Evolutionary conservation across 495 filamentous ascomycete species (phyloP), one percentile per base, ranked within the genome.

Genomic region (Penicillium verhagenii): DNA sequence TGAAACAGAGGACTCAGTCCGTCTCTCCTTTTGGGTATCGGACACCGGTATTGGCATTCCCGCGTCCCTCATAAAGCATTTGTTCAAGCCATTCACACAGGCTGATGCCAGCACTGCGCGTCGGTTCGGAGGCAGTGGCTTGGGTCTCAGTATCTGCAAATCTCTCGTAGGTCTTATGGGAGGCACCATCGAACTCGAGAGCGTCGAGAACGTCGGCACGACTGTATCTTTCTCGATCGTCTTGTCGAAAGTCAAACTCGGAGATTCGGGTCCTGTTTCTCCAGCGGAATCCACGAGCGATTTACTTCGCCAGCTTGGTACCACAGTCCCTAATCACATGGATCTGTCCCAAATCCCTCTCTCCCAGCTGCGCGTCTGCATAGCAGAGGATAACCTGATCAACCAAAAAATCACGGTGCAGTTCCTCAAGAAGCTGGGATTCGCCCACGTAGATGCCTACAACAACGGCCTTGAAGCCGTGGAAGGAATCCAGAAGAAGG

Each of bases 91-190:
- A 0, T 96, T 96, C 66, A 89, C 86, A 54, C 91, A 96, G 68
- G 89, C 89, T 5, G 90, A 96, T 70, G 86, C 80, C 40, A 89
- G 86, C 47, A 92, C 89, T 6, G 88, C 90, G 21, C 75, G 90
- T 16, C 90, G 87, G 53, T 94, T 92, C 59, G 90, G 90, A 49
- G 91, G 91, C 42, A 92, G 88, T 65, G 91, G 91, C 16, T 85
- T 96, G 8, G 91, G 91, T 1, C 77, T 96, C 42, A 90, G 87
- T 61, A 96, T 96, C 57, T 96, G 90, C 79, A 96, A 94, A 68
- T 90, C 91, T 3, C 81, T 96, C 45, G 89, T 92, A 72, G 89
- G 87, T 44, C 90, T 92, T 60, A 86, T 96, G 77, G 81, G 84
- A 16, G 90, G 90, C n/a, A 82, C 74, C 25, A 92, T 96, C 56